A percentile compares a stretch with the other conserved stretches of the same genome.
These are phyloP conservation scores for Paramecium sonneborni DNA, from an alignment of 73 alveolate species.

Conservation along the genomic window DNA sequence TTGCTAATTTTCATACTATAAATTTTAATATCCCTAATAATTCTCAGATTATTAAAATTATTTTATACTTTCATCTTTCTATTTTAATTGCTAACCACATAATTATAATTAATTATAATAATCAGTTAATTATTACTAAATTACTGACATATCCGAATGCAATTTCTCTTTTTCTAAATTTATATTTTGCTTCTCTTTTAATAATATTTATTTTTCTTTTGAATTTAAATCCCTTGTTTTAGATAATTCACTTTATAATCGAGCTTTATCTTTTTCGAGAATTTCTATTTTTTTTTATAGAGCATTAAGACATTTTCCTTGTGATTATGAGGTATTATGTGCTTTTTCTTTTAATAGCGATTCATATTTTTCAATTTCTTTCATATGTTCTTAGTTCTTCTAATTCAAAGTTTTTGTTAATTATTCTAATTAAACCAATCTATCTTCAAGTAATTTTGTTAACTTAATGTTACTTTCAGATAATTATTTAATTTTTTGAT, in stretches of 20 bases:
- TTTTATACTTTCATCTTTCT: constrained; percentile 29
- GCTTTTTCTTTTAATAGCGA: background rate
- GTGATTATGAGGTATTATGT: background rate
- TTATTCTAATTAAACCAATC: constrained; percentile 16
- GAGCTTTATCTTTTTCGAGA: background rate
- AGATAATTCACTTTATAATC: background rate
- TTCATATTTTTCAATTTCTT: constrained; percentile 25
- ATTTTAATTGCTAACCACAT: background rate
- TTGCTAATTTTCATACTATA: background rate
- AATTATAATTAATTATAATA: background rate
- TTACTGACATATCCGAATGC: background rate
- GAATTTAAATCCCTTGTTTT: background rate
- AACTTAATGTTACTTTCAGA: background rate
- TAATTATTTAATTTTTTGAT: background rate
- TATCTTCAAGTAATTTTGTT: background rate
- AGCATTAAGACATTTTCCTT: background rate
- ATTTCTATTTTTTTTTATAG: background rate
- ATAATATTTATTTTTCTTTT: background rate
- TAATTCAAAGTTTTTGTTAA: background rate
- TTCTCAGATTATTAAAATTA: background rate
- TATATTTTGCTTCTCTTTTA: background rate
- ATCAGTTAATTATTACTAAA: background rate
- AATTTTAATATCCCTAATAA: background rate
- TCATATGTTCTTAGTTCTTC: background rate
- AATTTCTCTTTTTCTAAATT: constrained; percentile 38